Evolutionary conservation across 2,329 filamentous ascomycete species (phyloP).

Genomic region (Blumeriella jaapii): DNA sequence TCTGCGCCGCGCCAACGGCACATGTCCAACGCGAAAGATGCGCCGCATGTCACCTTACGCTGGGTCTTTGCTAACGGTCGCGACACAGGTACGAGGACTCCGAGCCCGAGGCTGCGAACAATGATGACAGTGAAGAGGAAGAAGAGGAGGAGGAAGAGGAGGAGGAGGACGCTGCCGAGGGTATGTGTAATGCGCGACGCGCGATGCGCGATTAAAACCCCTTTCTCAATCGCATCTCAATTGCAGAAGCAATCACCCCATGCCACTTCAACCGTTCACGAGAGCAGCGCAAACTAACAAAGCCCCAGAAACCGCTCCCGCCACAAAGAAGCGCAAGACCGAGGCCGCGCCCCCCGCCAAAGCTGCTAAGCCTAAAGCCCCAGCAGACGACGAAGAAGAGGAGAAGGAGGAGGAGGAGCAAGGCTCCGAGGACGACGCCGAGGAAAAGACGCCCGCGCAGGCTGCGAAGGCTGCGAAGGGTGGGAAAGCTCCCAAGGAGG

Average conservation of each 20-base stretch:
- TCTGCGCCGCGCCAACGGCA: too few species aligned
- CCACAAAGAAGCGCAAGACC: conserved; percentile 24
- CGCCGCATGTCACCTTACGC: too few species aligned
- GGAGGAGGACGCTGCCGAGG: conserved; percentile 15
- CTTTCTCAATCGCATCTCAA: not conserved
- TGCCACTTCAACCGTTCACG: too few species aligned
- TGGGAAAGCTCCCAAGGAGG: conserved; percentile 4
- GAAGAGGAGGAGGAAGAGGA: conserved; percentile 23
- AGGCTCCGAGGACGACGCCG: conserved; percentile 11
- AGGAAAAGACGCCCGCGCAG: conserved; percentile 7
- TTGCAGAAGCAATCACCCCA: not conserved
- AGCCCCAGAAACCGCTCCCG: conserved; percentile 13
- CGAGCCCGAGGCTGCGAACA: conserved; percentile 24
- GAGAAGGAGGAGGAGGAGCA: conserved; percentile 11
- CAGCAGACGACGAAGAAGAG: conserved; percentile 9
- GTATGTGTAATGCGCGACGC: conserved; percentile 7
- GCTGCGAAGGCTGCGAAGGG: conserved; percentile 9
- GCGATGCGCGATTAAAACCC: not conserved
- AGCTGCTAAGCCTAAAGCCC: conserved; percentile 9
- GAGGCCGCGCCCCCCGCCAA: conserved; percentile 6
- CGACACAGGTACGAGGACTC: conserved; percentile 28
- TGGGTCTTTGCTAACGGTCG: too few species aligned
- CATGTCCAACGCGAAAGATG: too few species aligned
- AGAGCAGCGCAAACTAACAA: conserved; percentile 7
- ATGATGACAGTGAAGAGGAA: conserved; percentile 29